Evolutionary conservation across 2,329 filamentous ascomycete species (phyloP), one percentile per base, ranked within the genome.

Genomic region (Penicillium sumatraense): DNA sequence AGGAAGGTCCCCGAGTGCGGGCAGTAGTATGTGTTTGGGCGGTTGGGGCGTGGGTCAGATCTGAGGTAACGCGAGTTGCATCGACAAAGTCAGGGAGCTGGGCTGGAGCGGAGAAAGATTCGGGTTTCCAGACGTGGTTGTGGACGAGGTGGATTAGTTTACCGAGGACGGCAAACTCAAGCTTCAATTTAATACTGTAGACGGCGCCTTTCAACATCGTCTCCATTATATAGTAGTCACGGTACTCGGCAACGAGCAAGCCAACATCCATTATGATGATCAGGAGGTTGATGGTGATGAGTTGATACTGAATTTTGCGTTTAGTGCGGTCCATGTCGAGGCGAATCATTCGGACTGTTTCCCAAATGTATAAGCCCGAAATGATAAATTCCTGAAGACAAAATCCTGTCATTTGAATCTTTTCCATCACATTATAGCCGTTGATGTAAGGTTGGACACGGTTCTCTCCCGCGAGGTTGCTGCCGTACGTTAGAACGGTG

Each of bases 371-470:
- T 18, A 83, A 69, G 1, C 73, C 72, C 1, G 81, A 83, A 47
- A 85, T 77, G 57, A 83, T 73, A 48, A 80, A 74, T 54, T 85
- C 83, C 61, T 85, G 83, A 11, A 84, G 51, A 60, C 80, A 83
- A 63, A 85, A 85, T 7, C 81, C 73, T 5, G 80, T 81, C 65
- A 85, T 80, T 62, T 85, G 81, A 16, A 85, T 75, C 65, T 81
- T 81, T 59, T 85, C 83, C 72, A 82, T 77, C 29, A 78, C 63
- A 40, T 76, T 75, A 63, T 79, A 80, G 6, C 72, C 75, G 3
- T 52, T 54, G 16, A 69, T 66, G 55, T 71, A 78, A 11, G 54
- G 49, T 14, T 10, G 20, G 18, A 20, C 42, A 8, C 14, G 49
- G 38, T 14, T 13, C n/a, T 31, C 52, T 16, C 29, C 18, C 13